Base-by-base conservation (phyloP, 1,284 basidiomycete genomes). In the Paramarasmius palmivorus region DNA sequence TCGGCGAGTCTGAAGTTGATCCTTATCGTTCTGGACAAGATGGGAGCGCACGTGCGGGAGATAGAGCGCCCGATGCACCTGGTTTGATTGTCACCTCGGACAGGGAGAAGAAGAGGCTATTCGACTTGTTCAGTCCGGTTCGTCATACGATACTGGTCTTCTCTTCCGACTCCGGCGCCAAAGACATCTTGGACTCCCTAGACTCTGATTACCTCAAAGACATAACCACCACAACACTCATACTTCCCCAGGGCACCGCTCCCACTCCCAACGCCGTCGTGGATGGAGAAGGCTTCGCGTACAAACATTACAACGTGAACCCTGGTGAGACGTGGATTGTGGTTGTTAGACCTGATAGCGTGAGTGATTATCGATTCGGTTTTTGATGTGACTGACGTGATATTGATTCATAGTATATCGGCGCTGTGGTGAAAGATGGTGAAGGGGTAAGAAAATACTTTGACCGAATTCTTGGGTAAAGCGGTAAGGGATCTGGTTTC, bases 31-130 rank as follows among this genome's bases (percentile, higher is more conserved):
- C 29, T 15, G 46, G 49, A 3, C 61, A 59, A 2, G 57, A 55
- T 6, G 58, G 58, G 8, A 17, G 17, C 2, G 26, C 61, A 15
- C 61, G 59, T 20, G 69, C 66, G 0, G 70, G 68, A 0, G 68
- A 72, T 50, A 55, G 68, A 7, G 70, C 69, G 8, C 70, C 68
- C 0, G 61, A 69, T n/a, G 70, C 69, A 1, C 62, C 68, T 0
- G 59, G 50, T 57, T 70, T 14, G 35, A 59, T 14, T n/a, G n/a
- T n/a, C n/a, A n/a, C n/a, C n/a, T 32, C 7, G 39, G 35, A 7
- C 14, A 14, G 2, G 45, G 26, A 32, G 45, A 54, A 26, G 59
- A 55, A 1, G 50, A 40, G 26, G 14, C 47, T 61, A 0, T 61
- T 59, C 19, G 51, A 32, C 6, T 15, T 59, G 10, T 59, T 61